Evolutionary conservation across 768 basidiomycete genomes (phyloP).

Genomic region (Cantharellus cinnabarinus): DNA sequence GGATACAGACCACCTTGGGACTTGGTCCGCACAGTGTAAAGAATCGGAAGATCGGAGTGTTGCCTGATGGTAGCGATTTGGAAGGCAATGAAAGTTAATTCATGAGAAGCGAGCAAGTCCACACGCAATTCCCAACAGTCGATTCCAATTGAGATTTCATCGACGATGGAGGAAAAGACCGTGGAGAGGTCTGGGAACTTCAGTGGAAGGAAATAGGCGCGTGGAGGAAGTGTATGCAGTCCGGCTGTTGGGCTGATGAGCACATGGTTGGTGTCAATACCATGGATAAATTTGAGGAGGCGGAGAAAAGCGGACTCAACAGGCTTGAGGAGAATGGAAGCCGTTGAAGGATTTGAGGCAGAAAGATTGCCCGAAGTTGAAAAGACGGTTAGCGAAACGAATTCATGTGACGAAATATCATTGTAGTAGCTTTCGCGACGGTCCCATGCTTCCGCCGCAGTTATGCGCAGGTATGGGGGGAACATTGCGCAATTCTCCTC

Average conservation of each 20-base stretch:
- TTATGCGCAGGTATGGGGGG: neutral
- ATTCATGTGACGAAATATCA: neutral
- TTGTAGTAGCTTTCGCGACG: neutral
- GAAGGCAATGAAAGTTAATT: neutral
- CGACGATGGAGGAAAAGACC: neutral
- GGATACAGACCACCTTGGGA: neutral
- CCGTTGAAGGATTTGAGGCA: neutral
- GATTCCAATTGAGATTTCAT: neutral
- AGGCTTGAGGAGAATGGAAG: neutral
- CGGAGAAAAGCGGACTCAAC: neutral
- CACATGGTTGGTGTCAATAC: neutral
- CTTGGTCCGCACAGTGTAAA: neutral
- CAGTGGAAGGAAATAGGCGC: neutral
- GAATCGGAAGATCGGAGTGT: neutral
- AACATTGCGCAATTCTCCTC: neutral
- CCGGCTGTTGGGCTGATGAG: neutral
- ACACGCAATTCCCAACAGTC: neutral
- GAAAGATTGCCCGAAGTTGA: neutral
- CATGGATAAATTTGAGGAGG: neutral
- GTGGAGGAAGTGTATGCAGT: neutral
- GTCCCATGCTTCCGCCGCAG: neutral
- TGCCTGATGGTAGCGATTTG: neutral
- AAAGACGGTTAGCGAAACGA: neutral
- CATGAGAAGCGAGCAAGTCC: neutral
- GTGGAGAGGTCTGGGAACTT: neutral